Percentiles rank a stretch among this genome's conserved stretches.
Evolutionary conservation across 768 basidiomycete species (phyloP).

Genomic region (Pleurotus tuber-regium): DNA sequence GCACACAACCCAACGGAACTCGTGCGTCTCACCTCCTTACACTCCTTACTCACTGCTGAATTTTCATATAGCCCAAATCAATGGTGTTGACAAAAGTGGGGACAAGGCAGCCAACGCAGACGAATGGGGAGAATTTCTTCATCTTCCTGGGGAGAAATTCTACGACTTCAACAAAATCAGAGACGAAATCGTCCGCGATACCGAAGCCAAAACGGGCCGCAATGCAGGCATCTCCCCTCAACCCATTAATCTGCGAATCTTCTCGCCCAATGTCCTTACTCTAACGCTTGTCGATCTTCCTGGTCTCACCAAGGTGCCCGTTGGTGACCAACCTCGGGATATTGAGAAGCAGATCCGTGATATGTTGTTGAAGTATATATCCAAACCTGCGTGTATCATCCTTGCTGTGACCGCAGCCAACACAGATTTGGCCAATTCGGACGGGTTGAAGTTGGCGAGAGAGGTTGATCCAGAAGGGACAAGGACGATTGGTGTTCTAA

Average conservation of each 20-base stretch:
- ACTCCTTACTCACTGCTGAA: slow-evolving; percentile 6
- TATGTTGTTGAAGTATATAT: slow-evolving; percentile 94
- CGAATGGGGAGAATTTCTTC: slow-evolving; percentile 99
- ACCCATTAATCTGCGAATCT: slow-evolving; percentile 97
- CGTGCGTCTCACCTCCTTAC: slow-evolving; percentile 30
- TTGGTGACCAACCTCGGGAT: slow-evolving; percentile 94
- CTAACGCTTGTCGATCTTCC: slow-evolving; percentile 97
- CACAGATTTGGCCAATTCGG: slow-evolving; percentile 97
- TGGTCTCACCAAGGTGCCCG: slow-evolving; percentile 92
- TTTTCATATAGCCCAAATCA: slow-evolving; percentile 35
- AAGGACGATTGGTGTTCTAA: slow-evolving; percentile 96
- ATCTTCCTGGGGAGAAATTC: slow-evolving; percentile 95
- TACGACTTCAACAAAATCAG: slow-evolving; percentile 97
- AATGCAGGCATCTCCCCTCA: slow-evolving; percentile 97
- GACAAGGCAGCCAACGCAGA: slow-evolving; percentile 85
- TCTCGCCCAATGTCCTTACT: slow-evolving; percentile 95
- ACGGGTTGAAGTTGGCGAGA: slow-evolving; percentile 92
- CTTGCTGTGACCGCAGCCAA: slow-evolving; percentile 96
- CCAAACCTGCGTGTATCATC: slow-evolving; percentile 93
- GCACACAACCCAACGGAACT: slow-evolving; percentile 32
- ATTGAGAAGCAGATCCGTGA: slow-evolving; percentile 98
- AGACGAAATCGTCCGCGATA: slow-evolving; percentile 94
- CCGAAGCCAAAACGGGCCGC: slow-evolving; percentile 97
- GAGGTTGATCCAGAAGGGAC: slow-evolving; percentile 97
- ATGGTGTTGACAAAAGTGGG: slow-evolving; percentile 46